phyloP scores from a whole-genome alignment of 805 yeast species.

The Myxozyma neotropica region DNA sequence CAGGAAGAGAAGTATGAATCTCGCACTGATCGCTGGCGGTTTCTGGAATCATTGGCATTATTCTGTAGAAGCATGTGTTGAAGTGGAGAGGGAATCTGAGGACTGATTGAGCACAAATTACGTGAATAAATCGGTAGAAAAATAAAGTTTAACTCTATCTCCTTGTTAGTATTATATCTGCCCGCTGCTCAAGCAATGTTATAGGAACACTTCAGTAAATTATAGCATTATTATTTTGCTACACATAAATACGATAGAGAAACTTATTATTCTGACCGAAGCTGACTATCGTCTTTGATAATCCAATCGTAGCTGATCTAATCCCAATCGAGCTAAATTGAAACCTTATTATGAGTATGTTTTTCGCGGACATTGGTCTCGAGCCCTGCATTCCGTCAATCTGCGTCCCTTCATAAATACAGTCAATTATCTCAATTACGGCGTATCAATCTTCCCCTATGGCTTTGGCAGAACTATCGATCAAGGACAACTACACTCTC shows the following conservation, averaged over 20 bases:
- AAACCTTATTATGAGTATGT: slow-evolving; percentile 3
- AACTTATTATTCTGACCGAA: no score
- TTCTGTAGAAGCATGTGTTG: background rate
- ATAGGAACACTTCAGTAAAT: no score
- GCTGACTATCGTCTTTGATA: no score
- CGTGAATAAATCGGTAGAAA: background rate
- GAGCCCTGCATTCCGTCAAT: background rate
- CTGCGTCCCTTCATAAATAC: no score
- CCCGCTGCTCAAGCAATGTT: background rate
- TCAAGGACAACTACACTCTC: slow-evolving; percentile 40
- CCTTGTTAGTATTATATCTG: no score
- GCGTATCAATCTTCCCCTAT: background rate
- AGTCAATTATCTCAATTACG: no score
- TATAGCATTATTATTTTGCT: no score
- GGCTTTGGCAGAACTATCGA: background rate
- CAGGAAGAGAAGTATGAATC: slow-evolving; percentile 13
- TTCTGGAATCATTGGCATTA: slow-evolving; percentile 18
- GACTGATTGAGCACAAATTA: background rate
- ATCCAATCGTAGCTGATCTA: no score
- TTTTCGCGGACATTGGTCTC: background rate
- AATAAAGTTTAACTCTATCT: background rate
- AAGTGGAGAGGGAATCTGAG: background rate
- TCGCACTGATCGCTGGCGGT: background rate
- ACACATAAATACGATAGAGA: no score
- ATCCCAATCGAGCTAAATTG: background rate